Evolutionary conservation across 768 basidiomycete species (phyloP), one percentile per base, ranked within the genome.

Genomic region (Suillus weaverae): DNA sequence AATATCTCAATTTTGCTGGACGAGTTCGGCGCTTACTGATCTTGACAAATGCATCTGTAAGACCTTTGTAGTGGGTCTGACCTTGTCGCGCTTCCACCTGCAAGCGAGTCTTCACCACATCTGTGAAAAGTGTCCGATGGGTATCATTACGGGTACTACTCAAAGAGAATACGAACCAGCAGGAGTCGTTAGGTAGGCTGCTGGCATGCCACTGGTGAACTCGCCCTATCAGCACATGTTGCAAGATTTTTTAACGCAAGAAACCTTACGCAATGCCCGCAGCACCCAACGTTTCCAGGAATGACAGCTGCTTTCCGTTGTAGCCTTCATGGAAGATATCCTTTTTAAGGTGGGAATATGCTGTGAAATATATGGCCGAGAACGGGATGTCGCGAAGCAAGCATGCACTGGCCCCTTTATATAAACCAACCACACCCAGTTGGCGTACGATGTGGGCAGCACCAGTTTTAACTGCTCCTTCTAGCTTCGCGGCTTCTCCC

Each of bases 41-140:
- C 77, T 91, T 97, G 39, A 85, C 80, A 71, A 98, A 93, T 22
- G 95, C 96, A 77, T 99, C 96, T 18, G 81, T 75, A 44, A 97
- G 76, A 53, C 97, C 97, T 75, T 92, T 92, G 81, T 99, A 99
- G 65, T 89, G 81, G 6, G 95, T 92, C 74, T 99, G 88, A 13
- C 97, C 97, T 71, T 91, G 89, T 68, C 90, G 85, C 50, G 94
- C 91, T 75, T 99, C 97, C 13, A 94, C 90, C 75, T 99, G 97
- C 69, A 99, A 80, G 55, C 96, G 87, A 18, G 97, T 99, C 85
- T 99, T 99, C 73, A 99, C 92, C 66, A 99, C 97, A 78, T 99
- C 97, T 91, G 75, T 65, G 57, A 32, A 36, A 39, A 39, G 16
- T 26, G 53, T 64, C 36, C 43, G 46, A 64, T 50, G 64, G 55